These are phyloP conservation scores for Penicillium palitans DNA, from an alignment of 2,329 filamentous ascomycete genomes.

Conservation along the genomic window DNA sequence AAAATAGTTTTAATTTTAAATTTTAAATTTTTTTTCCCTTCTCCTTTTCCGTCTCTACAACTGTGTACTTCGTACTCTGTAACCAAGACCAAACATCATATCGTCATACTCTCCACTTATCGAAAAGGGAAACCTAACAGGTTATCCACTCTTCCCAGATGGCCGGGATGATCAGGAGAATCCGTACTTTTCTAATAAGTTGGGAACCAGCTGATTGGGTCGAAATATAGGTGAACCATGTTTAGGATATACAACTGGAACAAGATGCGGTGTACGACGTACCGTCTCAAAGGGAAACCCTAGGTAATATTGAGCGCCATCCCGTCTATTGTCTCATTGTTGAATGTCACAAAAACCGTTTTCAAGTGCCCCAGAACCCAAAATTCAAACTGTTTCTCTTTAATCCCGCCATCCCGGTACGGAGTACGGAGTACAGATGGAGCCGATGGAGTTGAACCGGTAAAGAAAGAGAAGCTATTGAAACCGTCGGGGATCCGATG, in stretches of 20 bases:
- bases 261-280: slow-evolving; percentile 6
- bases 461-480: slow-evolving; percentile 6
- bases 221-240: not conserved
- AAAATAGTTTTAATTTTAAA: not conserved
- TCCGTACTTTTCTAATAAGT: not conserved
- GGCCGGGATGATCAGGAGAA: slow-evolving; percentile 10
- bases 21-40: not conserved
- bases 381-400: slow-evolving; percentile 1
- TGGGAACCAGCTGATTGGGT: slow-evolving; percentile 11
- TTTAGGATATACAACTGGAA: not conserved
- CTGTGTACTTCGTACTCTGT: not conserved
- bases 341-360: not conserved
- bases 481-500: slow-evolving; percentile 9
- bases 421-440: not conserved
- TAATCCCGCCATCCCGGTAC: not conserved
- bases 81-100: not conserved
- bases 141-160: slow-evolving; percentile 9
- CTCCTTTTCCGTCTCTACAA: not conserved
- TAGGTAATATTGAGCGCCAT: not conserved
- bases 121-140: slow-evolving; percentile 4
- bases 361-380: not conserved
- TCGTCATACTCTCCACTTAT: slow-evolving; percentile 8
- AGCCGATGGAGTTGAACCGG: not conserved
- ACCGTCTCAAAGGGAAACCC: not conserved
- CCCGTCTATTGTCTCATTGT: slow-evolving; percentile 5